These are phyloP conservation scores for Zangia roseola DNA, from an alignment of 768 basidiomycete genomes.

Conservation along the genomic window DNA sequence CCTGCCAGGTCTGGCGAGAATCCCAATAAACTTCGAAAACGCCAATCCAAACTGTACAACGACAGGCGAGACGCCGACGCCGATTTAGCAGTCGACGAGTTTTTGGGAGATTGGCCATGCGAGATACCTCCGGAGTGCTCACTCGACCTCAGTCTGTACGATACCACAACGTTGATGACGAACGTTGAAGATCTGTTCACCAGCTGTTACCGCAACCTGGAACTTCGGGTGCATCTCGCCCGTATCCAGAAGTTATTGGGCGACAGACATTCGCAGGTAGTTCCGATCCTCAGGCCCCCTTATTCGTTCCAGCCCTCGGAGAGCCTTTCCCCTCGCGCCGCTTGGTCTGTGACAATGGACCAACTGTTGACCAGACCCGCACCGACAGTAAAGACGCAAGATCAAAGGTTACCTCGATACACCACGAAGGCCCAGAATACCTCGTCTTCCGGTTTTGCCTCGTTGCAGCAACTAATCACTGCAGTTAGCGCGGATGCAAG, in stretches of 20 bases:
- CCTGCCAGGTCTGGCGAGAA: slow-evolving; percentile 1
- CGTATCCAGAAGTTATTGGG: slow-evolving; percentile 12
- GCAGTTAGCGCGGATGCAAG: neutral
- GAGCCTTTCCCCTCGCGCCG: neutral
- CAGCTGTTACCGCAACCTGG: slow-evolving; percentile 16
- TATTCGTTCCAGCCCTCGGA: slow-evolving; percentile 2
- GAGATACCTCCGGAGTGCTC: neutral
- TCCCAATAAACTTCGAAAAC: neutral
- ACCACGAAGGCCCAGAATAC: neutral
- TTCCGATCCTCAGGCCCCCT: neutral
- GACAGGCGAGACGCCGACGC: neutral
- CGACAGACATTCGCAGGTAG: neutral
- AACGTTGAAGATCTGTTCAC: slow-evolving; percentile 4
- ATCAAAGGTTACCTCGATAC: neutral
- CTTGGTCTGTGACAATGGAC: neutral
- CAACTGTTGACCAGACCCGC: neutral
- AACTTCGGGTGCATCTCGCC: slow-evolving; percentile 9
- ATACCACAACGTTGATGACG: neutral
- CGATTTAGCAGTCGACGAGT: neutral
- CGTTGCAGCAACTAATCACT: neutral
- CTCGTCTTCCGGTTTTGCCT: neutral
- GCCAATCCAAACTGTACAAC: neutral
- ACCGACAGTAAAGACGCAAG: neutral
- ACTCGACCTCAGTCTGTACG: neutral
- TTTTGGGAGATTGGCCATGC: slow-evolving; percentile 17